Base-by-base conservation (phyloP, 2,329 filamentous ascomycete genomes). In the Periconia macrospinosa region DNA sequence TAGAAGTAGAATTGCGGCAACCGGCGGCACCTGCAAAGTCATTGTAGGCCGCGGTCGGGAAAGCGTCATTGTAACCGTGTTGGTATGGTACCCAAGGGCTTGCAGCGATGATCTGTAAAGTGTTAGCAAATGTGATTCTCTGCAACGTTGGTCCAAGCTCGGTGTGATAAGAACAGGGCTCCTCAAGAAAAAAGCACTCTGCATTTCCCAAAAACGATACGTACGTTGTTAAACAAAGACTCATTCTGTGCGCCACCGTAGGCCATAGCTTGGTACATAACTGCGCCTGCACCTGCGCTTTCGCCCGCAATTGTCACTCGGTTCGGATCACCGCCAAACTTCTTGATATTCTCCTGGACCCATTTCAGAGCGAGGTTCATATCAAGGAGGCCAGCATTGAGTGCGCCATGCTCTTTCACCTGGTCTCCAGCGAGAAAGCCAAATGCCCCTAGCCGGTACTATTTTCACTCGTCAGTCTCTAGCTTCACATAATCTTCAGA, bases 361-460 rank as follows among this genome's bases (percentile, higher is more conserved):
- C 87, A 89, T 47, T 81, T 66, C 44, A 90, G 67, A 2, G 82
- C 75, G 23, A 82, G 78, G 17, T 84, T 77, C 70, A 89, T 85
- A 60, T 90, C 86, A 2, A 87, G 75, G 8, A 89, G 68, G 0
- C 87, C 87, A 2, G 75, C 83, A 62, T 90, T 89, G 9, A 88
- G 75, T 46, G 81, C 78, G 0, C 86, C 86, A 57, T 84, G 73
- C 6, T 73, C 65, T 37, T 79, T 77, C 10, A 88, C 76, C 30
- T 80, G 74, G 40, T 84, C 78, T 45, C 84, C 80, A 0, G 84
- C 81, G 1, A 89, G 76, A 59, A 88, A 89, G 0, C 86, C 86
- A 60, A 82, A 82, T 0, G 83, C 72, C 0, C 84, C 85, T 7
- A 89, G 82, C 7, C 86, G 80, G 63, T 87, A 87, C 69, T 86